Evolutionary conservation across 2,329 filamentous ascomycete genomes (phyloP).

Genomic region (Aspergillus spinulosporus): DNA sequence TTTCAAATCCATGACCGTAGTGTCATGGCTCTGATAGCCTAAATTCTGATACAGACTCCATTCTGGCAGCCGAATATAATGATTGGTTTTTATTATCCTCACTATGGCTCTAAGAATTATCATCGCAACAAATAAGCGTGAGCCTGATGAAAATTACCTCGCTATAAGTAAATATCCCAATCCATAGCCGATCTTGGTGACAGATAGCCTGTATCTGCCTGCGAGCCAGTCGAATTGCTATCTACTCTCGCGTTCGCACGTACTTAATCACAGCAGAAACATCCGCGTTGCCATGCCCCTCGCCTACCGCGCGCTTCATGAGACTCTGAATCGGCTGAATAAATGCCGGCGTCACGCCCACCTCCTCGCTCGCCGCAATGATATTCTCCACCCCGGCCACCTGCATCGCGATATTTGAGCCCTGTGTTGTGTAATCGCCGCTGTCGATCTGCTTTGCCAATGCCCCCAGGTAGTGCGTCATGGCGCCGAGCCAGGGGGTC

Average conservation of each 20-base stretch:
- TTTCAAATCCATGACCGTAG: too few species aligned
- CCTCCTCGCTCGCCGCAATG: constrained; percentile 1
- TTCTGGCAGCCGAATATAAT: too few species aligned
- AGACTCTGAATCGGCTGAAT: constrained; percentile 5
- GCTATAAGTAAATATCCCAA: too few species aligned
- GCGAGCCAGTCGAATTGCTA: too few species aligned
- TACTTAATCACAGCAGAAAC: constrained; percentile 13
- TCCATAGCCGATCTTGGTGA: too few species aligned
- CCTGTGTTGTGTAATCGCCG: constrained; percentile 9
- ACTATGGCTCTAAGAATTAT: too few species aligned
- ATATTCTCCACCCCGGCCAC: constrained; percentile 14
- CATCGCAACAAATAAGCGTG: too few species aligned
- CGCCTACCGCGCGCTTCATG: constrained; percentile 8
- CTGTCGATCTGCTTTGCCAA: constrained; percentile 16
- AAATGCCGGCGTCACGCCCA: constrained; percentile 2
- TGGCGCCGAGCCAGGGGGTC: constrained; percentile 13
- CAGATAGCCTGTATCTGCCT: too few species aligned
- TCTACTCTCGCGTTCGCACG: neutral
- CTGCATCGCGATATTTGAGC: constrained; percentile 17
- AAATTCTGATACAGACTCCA: too few species aligned
- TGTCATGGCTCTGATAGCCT: too few species aligned
- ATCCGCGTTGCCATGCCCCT: constrained; percentile 7
- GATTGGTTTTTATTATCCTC: too few species aligned
- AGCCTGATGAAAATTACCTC: too few species aligned
- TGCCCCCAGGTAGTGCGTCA: constrained; percentile 12